Conservation (phyloP, 306 rosid genomes). For the Vigna trinervia region DNA sequence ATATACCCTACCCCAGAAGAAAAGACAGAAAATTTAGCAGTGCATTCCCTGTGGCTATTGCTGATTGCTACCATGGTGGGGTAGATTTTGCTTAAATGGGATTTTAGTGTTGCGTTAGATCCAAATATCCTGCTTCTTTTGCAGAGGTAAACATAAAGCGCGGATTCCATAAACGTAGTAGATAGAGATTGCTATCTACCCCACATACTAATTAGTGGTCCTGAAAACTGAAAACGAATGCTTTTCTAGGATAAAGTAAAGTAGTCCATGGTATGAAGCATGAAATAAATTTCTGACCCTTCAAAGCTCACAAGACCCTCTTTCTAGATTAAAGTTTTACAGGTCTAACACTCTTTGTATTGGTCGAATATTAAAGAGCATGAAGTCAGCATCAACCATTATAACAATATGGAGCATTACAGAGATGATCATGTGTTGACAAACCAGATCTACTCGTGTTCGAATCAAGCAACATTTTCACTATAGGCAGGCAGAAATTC, state of each 20-base stretch:
- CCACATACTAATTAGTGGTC: slow-evolving; percentile 48
- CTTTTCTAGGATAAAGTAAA: slow-evolving; percentile 22
- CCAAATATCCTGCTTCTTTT: slow-evolving; percentile 36
- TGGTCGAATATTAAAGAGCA: slow-evolving; percentile 45
- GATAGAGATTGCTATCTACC: slow-evolving; percentile 41
- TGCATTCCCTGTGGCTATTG: slow-evolving; percentile 39
- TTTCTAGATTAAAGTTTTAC: slow-evolving; percentile 38
- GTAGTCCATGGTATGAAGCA: slow-evolving; percentile 18
- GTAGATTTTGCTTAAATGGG: slow-evolving; percentile 39
- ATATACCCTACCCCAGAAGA: slow-evolving; percentile 40
- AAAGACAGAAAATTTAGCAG: slow-evolving; percentile 43
- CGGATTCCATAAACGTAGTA: slow-evolving; percentile 53
- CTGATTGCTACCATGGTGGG: slow-evolving; percentile 45
- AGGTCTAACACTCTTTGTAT: slow-evolving; percentile 22
- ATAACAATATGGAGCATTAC: slow-evolving; percentile 48
- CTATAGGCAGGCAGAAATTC: slow-evolving; percentile 33
- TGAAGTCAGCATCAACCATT: slow-evolving; percentile 45
- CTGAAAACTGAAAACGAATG: slow-evolving; percentile 40
- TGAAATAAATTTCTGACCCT: slow-evolving; percentile 32
- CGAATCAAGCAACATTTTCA: slow-evolving; percentile 34
- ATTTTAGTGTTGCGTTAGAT: slow-evolving; percentile 24
- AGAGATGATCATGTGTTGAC: slow-evolving; percentile 52
- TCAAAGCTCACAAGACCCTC: slow-evolving; percentile 6
- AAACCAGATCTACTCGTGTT: slow-evolving; percentile 44
- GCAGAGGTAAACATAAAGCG: slow-evolving; percentile 35